A percentile compares a stretch with the other conserved stretches of the same genome.
Conservation (phyloP, 371 early-diverging fungal genomes). For the Dichotomocladium elegans region DNA sequence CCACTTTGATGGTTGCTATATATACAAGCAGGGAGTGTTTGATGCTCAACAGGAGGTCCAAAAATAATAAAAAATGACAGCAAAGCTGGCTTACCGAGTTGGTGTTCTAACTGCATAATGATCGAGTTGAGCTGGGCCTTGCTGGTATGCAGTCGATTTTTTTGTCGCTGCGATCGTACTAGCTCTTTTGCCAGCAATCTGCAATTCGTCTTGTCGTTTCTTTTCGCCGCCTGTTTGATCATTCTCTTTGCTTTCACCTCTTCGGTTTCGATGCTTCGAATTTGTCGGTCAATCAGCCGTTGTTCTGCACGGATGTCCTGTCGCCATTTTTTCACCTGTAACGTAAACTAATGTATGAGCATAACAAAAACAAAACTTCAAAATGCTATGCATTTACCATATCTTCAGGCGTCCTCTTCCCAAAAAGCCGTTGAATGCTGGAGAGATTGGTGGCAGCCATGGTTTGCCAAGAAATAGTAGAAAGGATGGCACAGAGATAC, state of each 20-base stretch:
- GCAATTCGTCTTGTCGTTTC: slow-evolving; percentile 76
- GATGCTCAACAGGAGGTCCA: not conserved
- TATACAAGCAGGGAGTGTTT: not conserved
- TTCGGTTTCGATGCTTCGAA: slow-evolving; percentile 75
- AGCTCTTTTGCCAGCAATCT: slow-evolving; percentile 84
- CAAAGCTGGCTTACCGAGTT: slow-evolving; percentile 56
- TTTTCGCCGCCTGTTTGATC: slow-evolving; percentile 87
- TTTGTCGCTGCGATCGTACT: slow-evolving; percentile 75
- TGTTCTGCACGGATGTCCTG: slow-evolving; percentile 79
- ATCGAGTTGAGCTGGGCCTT: slow-evolving; percentile 94
- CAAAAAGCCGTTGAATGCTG: slow-evolving; percentile 58
- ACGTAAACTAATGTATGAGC: not conserved
- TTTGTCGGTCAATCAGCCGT: slow-evolving; percentile 84
- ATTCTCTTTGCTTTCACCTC: slow-evolving; percentile 77
- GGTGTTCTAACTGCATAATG: slow-evolving; percentile 86
- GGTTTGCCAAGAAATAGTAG: no score
- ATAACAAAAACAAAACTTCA: not conserved
- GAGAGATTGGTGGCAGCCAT: slow-evolving; percentile 26
- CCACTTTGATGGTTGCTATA: slow-evolving; percentile 79
- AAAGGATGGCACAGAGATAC: no score
- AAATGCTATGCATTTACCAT: slow-evolving; percentile 38
- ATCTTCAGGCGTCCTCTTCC: slow-evolving; percentile 62
- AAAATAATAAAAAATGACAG: no score
- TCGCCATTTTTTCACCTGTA: slow-evolving; percentile 89
- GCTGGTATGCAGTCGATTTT: slow-evolving; percentile 76